phyloP scores from a whole-genome alignment of 257 asterid genomes.

The Cinchona pubescens region DNA sequence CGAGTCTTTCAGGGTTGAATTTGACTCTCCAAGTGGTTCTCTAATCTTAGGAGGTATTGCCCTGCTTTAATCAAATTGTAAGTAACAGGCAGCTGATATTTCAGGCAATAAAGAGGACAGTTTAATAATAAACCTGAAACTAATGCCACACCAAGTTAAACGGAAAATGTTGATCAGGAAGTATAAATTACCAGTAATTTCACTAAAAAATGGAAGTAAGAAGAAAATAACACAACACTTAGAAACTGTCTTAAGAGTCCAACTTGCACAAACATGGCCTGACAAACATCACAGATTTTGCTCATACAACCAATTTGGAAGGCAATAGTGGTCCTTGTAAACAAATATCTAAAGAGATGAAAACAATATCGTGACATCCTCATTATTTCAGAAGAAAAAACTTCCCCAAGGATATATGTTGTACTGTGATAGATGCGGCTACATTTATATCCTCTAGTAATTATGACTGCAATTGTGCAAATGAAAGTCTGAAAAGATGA shows the following conservation, averaged over 20 bases:
- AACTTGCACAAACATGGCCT: not conserved
- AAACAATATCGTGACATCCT: not conserved
- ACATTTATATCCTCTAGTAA: not conserved
- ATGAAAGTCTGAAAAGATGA: not conserved
- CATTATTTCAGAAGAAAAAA: not conserved
- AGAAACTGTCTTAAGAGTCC: not conserved
- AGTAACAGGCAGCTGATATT: constrained; percentile 5
- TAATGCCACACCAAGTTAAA: not conserved
- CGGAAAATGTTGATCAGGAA: not conserved
- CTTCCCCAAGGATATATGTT: not conserved
- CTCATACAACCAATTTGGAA: not conserved
- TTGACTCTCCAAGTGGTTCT: constrained; percentile 37
- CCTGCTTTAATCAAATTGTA: constrained; percentile 35
- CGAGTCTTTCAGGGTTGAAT: constrained; percentile 29
- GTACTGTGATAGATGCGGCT: not conserved
- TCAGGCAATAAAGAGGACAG: not conserved
- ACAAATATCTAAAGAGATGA: not conserved
- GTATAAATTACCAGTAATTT: not conserved
- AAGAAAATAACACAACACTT: not conserved
- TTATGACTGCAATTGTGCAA: not conserved
- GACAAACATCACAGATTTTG: not conserved
- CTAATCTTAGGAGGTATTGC: constrained; percentile 51
- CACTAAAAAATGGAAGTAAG: not conserved
- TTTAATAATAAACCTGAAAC: not conserved
- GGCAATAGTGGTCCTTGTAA: not conserved